These are phyloP conservation scores for Candida ovalis DNA, from an alignment of 805 yeast species.

Conservation along the genomic window DNA sequence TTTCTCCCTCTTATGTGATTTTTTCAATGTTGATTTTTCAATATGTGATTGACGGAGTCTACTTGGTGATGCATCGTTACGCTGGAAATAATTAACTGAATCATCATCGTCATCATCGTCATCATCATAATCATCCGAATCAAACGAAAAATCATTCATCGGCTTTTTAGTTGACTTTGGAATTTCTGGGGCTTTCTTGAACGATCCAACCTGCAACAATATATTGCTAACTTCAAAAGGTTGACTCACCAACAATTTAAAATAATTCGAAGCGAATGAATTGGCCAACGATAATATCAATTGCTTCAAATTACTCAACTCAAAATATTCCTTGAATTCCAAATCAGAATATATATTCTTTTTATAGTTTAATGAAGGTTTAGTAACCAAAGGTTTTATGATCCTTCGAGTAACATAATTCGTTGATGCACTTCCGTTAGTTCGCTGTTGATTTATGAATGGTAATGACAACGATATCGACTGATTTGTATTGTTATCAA, in stretches of 20 bases:
- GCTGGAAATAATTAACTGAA: slow-evolving; percentile 19
- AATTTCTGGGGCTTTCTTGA: slow-evolving; percentile 28
- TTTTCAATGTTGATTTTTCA: slow-evolving; percentile 22
- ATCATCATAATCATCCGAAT: slow-evolving; percentile 23
- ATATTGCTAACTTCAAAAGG: slow-evolving; percentile 85
- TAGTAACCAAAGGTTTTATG: slow-evolving; percentile 19
- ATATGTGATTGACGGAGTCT: slow-evolving; percentile 26
- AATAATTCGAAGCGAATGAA: slow-evolving; percentile 65
- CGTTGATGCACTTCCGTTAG: slow-evolving; percentile 5
- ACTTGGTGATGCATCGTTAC: slow-evolving; percentile 7
- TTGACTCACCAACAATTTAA: slow-evolving; percentile 67
- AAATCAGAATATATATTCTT: slow-evolving; percentile 49
- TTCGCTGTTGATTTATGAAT: slow-evolving; percentile 16
- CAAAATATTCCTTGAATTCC: slow-evolving; percentile 66
- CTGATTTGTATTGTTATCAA: slow-evolving; percentile 32
- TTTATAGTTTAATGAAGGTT: slow-evolving; percentile 17
- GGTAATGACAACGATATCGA: slow-evolving; percentile 33
- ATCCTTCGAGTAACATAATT: slow-evolving; percentile 16
- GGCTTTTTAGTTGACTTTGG: slow-evolving; percentile 1
- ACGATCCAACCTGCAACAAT: slow-evolving; percentile 75
- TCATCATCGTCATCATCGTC: slow-evolving; percentile 39
- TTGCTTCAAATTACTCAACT: slow-evolving; percentile 53
- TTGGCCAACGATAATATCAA: slow-evolving; percentile 52
- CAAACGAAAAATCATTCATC: background rate
- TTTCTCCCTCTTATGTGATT: background rate